Evolutionary conservation across 257 asterid species (phyloP).

Genomic region (Coffea eugenioides): DNA sequence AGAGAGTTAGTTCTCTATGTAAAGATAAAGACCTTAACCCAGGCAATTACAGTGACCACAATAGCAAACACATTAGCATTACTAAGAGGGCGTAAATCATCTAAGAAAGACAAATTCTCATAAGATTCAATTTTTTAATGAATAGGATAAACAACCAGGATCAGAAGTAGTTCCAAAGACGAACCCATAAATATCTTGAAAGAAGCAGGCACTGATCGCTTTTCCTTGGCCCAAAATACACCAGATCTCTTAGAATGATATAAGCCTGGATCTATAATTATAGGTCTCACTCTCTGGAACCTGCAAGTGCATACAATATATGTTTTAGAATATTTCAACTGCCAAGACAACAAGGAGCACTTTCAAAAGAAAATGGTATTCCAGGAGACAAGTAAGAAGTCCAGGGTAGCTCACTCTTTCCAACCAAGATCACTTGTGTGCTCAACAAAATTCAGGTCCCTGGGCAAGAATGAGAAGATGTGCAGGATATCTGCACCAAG

Average conservation of each 20-base stretch:
- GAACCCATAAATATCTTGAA: constrained; percentile 86
- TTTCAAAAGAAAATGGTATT: constrained; percentile 12
- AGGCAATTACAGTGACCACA: not conserved
- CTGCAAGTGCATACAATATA: constrained; percentile 39
- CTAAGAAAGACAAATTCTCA: not conserved
- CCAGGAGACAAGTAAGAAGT: constrained; percentile 5
- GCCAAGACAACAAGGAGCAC: constrained; percentile 12
- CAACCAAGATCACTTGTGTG: constrained; percentile 93
- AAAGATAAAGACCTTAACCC: not conserved
- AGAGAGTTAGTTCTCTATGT: not conserved
- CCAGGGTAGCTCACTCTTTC: constrained; percentile 81
- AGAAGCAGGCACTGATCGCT: constrained; percentile 80
- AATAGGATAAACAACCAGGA: not conserved
- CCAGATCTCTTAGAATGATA: constrained; percentile 87
- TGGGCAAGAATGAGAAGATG: constrained; percentile 92
- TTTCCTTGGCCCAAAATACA: constrained; percentile 97
- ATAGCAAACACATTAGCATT: not conserved
- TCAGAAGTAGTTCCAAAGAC: not conserved
- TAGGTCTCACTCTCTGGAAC: constrained; percentile 78
- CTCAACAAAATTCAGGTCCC: constrained; percentile 95
- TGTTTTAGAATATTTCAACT: constrained; percentile 6
- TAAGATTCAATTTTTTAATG: not conserved
- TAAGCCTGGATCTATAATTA: constrained; percentile 84
- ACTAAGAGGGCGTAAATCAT: not conserved
- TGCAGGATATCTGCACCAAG: constrained; percentile 74